Evolutionary conservation across 164 flowering plant genomes (phyloP), one percentile per base, ranked within the genome.

Genomic region (Aristolochia californica): DNA sequence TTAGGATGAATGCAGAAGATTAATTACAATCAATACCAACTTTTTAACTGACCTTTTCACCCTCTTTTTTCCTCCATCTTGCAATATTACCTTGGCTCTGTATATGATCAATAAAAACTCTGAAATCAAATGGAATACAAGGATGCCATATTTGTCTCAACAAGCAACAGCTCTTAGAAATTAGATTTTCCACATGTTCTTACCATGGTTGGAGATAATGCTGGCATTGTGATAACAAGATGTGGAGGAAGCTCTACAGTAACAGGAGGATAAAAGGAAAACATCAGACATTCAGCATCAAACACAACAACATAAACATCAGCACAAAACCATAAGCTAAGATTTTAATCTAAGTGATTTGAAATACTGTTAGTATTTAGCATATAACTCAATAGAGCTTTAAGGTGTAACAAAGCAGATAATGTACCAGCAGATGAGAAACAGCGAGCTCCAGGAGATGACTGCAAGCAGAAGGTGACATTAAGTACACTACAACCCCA

Each of bases 201-300:
- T 72, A 90, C 97, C 97, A 90, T 90, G 17, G 97, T 90, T 54
- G 97, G 97, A 53, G 95, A 87, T 45, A 90, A 74, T 59, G 97
- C 94, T 55, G 97, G 97, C 97, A 90, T 90, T 60, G 43, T 79
- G 63, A 87, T 66, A 68, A 85, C 74, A 55, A 57, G 49, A 66
- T 88, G 88, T 45, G 75, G 34, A 60, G 90, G 75, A 68, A 56
- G 48, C 49, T 80, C 96, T 85, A 82, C 70, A 70, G 22, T 51
- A 57, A 66, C 23, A 71, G 44, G 55, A 30, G 50, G 17, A 13
- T 22, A 50, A 60, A 20, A 7, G 15, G 62, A 17, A 17, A 43
- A 21, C 38, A 14, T 16, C 55, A 5, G 13, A 47, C 18, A 17
- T 10, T 13, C 27, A 18, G 15, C 34, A 48, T 28, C 4, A 48